A percentile compares a stretch with the other conserved stretches of the same genome.
phyloP scores from a whole-genome alignment of 2,329 filamentous ascomycete genomes.

The Penicillium occitanis region DNA sequence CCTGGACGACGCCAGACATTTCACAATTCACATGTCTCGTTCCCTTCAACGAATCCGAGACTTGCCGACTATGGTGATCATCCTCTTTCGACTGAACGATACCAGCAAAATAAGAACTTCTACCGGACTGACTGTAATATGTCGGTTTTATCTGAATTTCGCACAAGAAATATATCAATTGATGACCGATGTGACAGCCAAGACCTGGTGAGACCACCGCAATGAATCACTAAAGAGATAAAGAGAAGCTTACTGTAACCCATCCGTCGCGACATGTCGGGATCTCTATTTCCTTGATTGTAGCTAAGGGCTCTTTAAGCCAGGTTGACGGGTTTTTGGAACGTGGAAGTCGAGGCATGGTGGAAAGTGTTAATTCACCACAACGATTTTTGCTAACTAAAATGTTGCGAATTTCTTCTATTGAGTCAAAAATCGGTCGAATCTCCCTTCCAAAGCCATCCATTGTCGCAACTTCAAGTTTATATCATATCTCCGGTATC shows the following conservation, averaged over 20 bases:
- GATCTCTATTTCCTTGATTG: slow-evolving; percentile 4
- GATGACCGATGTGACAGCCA: neutral
- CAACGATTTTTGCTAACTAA: neutral
- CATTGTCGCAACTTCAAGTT: neutral
- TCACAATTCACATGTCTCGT: neutral
- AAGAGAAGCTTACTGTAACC: neutral
- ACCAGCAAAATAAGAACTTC: neutral
- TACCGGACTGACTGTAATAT: neutral
- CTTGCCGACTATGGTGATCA: neutral
- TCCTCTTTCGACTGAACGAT: neutral
- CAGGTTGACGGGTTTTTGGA: neutral
- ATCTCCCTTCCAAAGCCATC: neutral
- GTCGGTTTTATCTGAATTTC: slow-evolving; percentile 3
- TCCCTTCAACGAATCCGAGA: neutral
- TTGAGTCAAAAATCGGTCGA: neutral
- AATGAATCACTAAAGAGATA: neutral
- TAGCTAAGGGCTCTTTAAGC: neutral
- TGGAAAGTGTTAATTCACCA: neutral
- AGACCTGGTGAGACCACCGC: slow-evolving; percentile 6
- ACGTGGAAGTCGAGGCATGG: neutral
- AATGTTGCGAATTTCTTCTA: neutral
- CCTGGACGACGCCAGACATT: neutral
- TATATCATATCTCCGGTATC: neutral
- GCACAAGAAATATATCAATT: slow-evolving; percentile 9
- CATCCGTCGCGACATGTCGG: slow-evolving; percentile 5